These are phyloP conservation scores for Scedosporium apiospermum DNA, from an alignment of 2,329 filamentous ascomycete genomes.

Conservation along the genomic window DNA sequence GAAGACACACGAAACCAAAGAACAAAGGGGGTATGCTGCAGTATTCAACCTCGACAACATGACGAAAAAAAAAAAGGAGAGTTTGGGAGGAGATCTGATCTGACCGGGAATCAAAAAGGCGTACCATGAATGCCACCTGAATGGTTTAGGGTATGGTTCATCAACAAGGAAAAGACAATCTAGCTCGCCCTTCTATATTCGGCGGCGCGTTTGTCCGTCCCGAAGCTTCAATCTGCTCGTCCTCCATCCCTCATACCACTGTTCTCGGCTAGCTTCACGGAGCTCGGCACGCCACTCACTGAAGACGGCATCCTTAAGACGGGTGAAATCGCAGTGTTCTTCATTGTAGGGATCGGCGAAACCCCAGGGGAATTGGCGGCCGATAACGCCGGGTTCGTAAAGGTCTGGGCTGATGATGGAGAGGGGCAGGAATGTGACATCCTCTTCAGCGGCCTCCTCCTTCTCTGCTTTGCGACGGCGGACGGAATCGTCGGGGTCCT, in stretches of 20 bases:
- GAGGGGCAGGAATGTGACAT: slow-evolving; percentile 68
- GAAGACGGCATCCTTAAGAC: slow-evolving; percentile 86
- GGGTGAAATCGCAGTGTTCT: slow-evolving; percentile 87
- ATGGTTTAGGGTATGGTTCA: neutral
- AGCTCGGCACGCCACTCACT: slow-evolving; percentile 87
- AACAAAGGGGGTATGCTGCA: slow-evolving; percentile 26
- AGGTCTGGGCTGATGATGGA: slow-evolving; percentile 91
- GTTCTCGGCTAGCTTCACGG: slow-evolving; percentile 78
- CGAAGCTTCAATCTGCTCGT: slow-evolving; percentile 56
- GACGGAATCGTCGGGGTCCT: slow-evolving; percentile 7
- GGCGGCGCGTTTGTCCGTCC: slow-evolving; percentile 26
- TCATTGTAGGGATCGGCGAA: slow-evolving; percentile 89
- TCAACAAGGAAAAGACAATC: neutral
- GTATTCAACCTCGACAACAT: slow-evolving; percentile 15
- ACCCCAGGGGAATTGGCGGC: slow-evolving; percentile 91
- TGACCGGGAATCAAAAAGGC: neutral
- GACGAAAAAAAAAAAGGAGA: slow-evolving; percentile 13
- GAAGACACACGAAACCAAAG: neutral
- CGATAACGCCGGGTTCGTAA: slow-evolving; percentile 71
- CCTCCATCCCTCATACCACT: slow-evolving; percentile 96
- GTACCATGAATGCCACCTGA: neutral
- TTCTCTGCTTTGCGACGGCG: slow-evolving; percentile 34
- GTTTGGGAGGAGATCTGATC: neutral
- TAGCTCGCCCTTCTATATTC: slow-evolving; percentile 17
- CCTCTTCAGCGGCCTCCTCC: slow-evolving; percentile 37